Conservation (phyloP, 1,139 yeast species). For the Lodderomyces orthopsilosis region DNA sequence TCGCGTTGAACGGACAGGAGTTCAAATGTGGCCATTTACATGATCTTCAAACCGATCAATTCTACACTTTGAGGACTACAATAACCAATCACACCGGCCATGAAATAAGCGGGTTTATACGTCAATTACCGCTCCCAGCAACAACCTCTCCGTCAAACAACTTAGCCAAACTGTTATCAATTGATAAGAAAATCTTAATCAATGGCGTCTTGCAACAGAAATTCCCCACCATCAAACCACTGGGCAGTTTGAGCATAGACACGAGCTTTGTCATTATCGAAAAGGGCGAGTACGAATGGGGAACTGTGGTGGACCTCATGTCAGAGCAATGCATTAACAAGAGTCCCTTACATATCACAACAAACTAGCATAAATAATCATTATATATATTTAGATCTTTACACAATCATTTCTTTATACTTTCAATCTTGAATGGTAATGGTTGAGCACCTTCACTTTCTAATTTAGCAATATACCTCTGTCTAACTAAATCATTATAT, state of each 20-base stretch:
- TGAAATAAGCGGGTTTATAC: constrained; percentile 53
- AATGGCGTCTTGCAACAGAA: constrained; percentile 67
- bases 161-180: constrained; percentile 25
- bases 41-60: constrained; percentile 40
- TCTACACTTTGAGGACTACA: constrained; percentile 47
- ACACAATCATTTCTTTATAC: constrained; percentile 9
- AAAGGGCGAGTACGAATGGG: constrained; percentile 79
- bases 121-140: constrained; percentile 52
- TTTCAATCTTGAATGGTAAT: constrained; percentile 43
- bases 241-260: constrained; percentile 35
- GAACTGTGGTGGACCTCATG: constrained; percentile 58
- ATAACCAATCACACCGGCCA: constrained; percentile 43
- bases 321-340: constrained; percentile 25
- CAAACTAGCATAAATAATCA: constrained; percentile 16
- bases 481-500: constrained; percentile 41
- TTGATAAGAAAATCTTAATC: constrained; percentile 53
- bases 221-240: constrained; percentile 38
- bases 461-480: constrained; percentile 40
- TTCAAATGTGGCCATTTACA: constrained; percentile 6
- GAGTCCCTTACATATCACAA: constrained; percentile 35
- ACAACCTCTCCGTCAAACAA: constrained; percentile 5
- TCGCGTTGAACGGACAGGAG: constrained; percentile 22
- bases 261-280: constrained; percentile 63
- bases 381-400: constrained; percentile 7
- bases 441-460: constrained; percentile 50